These are phyloP conservation scores for Saturnispora sanitii DNA, from an alignment of 805 yeast genomes.

Conservation along the genomic window DNA sequence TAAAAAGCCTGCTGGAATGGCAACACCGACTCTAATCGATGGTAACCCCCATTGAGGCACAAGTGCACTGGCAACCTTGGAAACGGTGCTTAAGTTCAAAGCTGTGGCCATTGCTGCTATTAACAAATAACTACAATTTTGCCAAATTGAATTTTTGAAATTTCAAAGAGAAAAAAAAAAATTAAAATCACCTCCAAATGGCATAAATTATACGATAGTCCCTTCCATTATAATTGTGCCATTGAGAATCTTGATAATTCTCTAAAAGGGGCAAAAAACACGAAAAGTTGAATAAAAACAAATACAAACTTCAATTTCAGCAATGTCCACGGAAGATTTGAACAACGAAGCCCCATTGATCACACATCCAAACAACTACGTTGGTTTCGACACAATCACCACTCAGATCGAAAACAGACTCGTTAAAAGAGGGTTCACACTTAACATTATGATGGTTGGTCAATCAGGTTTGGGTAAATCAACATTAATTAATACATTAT, in stretches of 20 bases:
- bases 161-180: too few species aligned
- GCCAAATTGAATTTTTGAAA: not conserved
- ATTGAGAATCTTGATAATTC: not conserved
- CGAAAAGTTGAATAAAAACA: not conserved
- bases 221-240: not conserved
- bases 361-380: slow-evolving; percentile 63
- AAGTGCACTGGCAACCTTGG: slow-evolving; percentile 12
- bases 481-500: slow-evolving; percentile 82
- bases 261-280: not conserved
- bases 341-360: slow-evolving; percentile 3
- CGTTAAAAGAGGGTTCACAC: slow-evolving; percentile 86
- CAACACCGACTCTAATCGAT: slow-evolving; percentile 14
- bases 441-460: slow-evolving; percentile 91
- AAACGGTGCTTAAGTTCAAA: slow-evolving; percentile 9
- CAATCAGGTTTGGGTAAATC: slow-evolving; percentile 92
- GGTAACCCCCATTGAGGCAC: slow-evolving; percentile 15
- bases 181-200: too few species aligned
- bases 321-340: slow-evolving; percentile 1
- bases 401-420: slow-evolving; percentile 88
- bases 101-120: not conserved
- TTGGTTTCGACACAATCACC: slow-evolving; percentile 95
- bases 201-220: too few species aligned
- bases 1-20: slow-evolving; percentile 15
- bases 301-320: not conserved
- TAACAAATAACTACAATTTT: not conserved